Percentiles rank a stretch among this genome's conserved stretches.
Evolutionary conservation across 352 stramenopile genomes (phyloP).

Genomic region (Blastocystis sp.): DNA sequence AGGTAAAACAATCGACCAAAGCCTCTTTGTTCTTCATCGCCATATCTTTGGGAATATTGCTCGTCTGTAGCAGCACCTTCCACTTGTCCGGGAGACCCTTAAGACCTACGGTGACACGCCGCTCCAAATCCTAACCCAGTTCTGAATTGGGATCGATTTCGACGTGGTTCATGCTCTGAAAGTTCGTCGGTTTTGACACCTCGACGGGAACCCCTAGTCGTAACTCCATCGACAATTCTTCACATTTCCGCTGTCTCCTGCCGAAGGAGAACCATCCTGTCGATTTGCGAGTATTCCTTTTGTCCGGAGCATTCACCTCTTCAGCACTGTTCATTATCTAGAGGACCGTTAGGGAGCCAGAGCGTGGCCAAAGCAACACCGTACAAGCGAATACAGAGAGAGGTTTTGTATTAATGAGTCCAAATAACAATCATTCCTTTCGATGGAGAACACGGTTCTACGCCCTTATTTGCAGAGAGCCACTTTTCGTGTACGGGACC

Average conservation of each 20-base stretch:
- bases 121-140: neutral
- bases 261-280: slow-evolving; percentile 32
- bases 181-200: slow-evolving; percentile 75
- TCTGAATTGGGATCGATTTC: slow-evolving; percentile 77
- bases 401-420: too few relatives aligned
- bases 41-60: slow-evolving; percentile 81
- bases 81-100: slow-evolving; percentile 79
- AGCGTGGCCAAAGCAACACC: too few relatives aligned
- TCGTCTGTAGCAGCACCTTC: slow-evolving; percentile 79
- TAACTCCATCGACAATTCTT: neutral
- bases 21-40: slow-evolving; percentile 80
- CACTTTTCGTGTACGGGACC: too few relatives aligned
- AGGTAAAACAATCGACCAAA: slow-evolving; percentile 80
- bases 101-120: slow-evolving; percentile 76
- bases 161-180: slow-evolving; percentile 79
- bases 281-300: slow-evolving; percentile 21
- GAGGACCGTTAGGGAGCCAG: neutral
- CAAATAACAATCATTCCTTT: too few relatives aligned
- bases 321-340: slow-evolving; percentile 44
- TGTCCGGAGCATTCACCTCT: slow-evolving; percentile 27
- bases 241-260: slow-evolving; percentile 60
- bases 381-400: too few relatives aligned
- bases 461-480: too few relatives aligned
- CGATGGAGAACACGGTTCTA: too few relatives aligned
- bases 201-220: slow-evolving; percentile 49